Evolutionary conservation across 495 filamentous ascomycete genomes (phyloP), one percentile per base, ranked within the genome.

Genomic region (Penicillium argentinense): DNA sequence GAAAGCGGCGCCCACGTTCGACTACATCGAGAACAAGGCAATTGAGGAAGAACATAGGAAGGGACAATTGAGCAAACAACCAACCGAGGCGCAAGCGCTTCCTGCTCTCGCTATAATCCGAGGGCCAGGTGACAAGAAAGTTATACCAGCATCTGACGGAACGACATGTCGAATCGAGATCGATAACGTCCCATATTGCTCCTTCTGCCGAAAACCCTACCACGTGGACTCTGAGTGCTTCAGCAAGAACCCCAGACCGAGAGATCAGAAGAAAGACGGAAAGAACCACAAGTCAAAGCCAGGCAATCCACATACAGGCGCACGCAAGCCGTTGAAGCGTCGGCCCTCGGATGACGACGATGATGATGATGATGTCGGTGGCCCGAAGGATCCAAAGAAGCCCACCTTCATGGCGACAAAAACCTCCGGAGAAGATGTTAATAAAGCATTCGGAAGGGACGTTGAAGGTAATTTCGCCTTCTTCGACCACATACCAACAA

Each of bases 21-120:
- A 52, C 49, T 52, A 45, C 17, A 52, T 52, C 44, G 42, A 52
- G 40, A 52, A 52, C n/a, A 46, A 52, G 42, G 42, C 49, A 25
- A 52, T 52, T 36, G 42, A 46, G 44, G 49, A 52, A 47, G 49
- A 52, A 16, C 29, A 52, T 47, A 42, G 49, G 39, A 52, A 52
- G 39, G 49, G 42, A 24, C 42, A 52, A 42, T 38, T 46, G 42
- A 21, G 49, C 21, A 52, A 52, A 33, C 34, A 46, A 42, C 3
- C 42, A 41, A 39, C 12, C 2, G 42, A 41, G 30, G n/a, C 49
- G 39, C 36, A 46, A 34, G 36, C 32, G 22, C 42, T 52, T 52
- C 42, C 49, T 42, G 44, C 42, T 37, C 40, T 52, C 23, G 25
- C 37, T 25, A 18, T 50, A 38, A 18, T 38, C 29, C 47, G 32